Percentiles rank a stretch among this genome's conserved stretches.
phyloP scores from a whole-genome alignment of 345 rosid species.

The Lepidium aucheri region DNA sequence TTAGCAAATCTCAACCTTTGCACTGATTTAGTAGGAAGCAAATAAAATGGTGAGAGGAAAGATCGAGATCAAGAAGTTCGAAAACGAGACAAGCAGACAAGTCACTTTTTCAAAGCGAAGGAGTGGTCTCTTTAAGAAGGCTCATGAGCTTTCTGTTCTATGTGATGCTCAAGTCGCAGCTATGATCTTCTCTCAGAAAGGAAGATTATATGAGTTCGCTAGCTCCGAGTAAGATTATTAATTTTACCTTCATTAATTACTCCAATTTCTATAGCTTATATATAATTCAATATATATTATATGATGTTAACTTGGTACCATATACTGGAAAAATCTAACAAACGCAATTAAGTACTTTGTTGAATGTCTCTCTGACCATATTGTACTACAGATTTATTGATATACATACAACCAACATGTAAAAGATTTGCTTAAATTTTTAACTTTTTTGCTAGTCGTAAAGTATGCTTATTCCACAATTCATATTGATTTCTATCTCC shows the following conservation, averaged over 20 bases:
- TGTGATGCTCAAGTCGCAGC: conserved; percentile 50
- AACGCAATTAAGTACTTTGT: neutral
- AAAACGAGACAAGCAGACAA: conserved; percentile 46
- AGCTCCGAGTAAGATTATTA: conserved; percentile 34
- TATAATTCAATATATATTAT: neutral
- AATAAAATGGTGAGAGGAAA: conserved; percentile 48
- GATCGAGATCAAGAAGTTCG: conserved; percentile 47
- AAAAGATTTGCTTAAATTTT: neutral
- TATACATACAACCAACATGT: neutral
- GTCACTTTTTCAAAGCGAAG: conserved; percentile 52
- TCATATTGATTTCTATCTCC: neutral
- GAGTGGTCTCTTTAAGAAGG: conserved; percentile 53
- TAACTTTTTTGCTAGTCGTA: neutral
- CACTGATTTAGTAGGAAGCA: neutral
- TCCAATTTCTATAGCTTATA: neutral
- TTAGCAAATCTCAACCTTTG: neutral
- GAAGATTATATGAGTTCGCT: conserved; percentile 38
- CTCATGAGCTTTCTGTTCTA: conserved; percentile 48
- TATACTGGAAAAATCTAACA: too few species aligned
- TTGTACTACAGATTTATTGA: conserved; percentile 9
- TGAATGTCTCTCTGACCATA: conserved; percentile 2
- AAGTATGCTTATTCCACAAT: neutral
- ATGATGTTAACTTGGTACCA: neutral
- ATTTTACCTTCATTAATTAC: neutral
- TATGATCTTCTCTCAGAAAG: conserved; percentile 46